Evolutionary conservation across 345 rosid species (phyloP), one percentile per base, ranked within the genome.

Genomic region (Salix koriyanagi): DNA sequence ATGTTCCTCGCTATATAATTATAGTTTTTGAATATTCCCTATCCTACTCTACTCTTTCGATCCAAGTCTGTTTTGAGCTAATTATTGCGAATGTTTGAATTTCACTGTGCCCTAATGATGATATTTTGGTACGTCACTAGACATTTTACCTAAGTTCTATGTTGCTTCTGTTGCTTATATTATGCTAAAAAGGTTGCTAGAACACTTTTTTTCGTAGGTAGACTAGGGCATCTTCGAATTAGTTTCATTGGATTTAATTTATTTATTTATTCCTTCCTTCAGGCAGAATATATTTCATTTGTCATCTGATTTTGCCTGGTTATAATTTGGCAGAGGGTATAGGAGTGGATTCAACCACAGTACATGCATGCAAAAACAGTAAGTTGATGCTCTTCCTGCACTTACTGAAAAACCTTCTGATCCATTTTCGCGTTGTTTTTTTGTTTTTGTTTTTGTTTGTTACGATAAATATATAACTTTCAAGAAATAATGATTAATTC

Each of bases 101-200:
- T 70, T 62, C 77, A 69, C 70, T 44, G 48, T 32, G 39, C 74
- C 66, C 58, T 77, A 77, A 87, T 74, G 65, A 77, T 81, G 80
- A 34, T 28, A 62, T 64, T 75, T 75, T 75, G 86, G 89, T 87
- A 71, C 44, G 75, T 81, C 85, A 21, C 75, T 15, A 25, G 75
- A 78, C 72, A 41, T 67, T 74, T 81, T 67, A 70, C 74, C 76
- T 18, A 26, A 61, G 36, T 6, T 58, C 64, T 65, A 15, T 34
- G 32, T 9, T 19, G 26, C 26, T 8, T 23, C 60, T 21, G 7
- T 26, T 28, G 68, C 68, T 65, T 66, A 6, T 34, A 58, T 58
- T n/a, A 23, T 23, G 64, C 5, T 58, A 58, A n/a, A 23, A 58
- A 58, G 64, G 64, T 58, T 23, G 28, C 10, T 3, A 3, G 23